Evolutionary conservation across 2,329 filamentous ascomycete genomes (phyloP).

Genomic region (Neofusicoccum parvum): DNA sequence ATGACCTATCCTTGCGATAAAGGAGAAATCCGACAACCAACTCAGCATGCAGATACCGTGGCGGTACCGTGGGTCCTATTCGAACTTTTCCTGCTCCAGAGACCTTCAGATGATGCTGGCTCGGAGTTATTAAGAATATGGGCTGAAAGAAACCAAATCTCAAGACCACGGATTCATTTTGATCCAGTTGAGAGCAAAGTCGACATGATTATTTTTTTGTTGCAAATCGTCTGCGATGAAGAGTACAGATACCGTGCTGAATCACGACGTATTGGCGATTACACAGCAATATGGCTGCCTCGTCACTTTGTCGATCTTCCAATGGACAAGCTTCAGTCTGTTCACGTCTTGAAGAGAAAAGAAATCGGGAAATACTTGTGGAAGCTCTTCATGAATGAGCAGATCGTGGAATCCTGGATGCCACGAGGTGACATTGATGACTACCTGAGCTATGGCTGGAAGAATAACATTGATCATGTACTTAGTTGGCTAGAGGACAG

Average conservation of each 20-base stretch:
- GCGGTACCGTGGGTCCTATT: no score
- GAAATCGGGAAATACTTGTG: not conserved
- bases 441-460: not conserved
- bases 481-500: not conserved
- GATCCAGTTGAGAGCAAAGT: not conserved
- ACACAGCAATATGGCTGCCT: not conserved
- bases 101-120: no score
- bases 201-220: not conserved
- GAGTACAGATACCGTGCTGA: not conserved
- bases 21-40: not conserved
- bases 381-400: not conserved
- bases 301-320: not conserved
- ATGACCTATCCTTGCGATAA: no score
- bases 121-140: no score
- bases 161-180: not conserved
- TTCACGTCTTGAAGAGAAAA: no score
- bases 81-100: no score
- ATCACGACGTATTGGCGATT: not conserved
- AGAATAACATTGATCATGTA: not conserved
- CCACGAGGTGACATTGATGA: not conserved
- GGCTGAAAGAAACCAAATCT: not conserved
- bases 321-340: not conserved
- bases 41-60: not conserved
- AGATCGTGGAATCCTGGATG: not conserved
- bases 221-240: not conserved